A percentile compares a stretch with the other conserved stretches of the same genome.
phyloP scores from a whole-genome alignment of 176 grass and related monocot species.

The Eleusine indica region DNA sequence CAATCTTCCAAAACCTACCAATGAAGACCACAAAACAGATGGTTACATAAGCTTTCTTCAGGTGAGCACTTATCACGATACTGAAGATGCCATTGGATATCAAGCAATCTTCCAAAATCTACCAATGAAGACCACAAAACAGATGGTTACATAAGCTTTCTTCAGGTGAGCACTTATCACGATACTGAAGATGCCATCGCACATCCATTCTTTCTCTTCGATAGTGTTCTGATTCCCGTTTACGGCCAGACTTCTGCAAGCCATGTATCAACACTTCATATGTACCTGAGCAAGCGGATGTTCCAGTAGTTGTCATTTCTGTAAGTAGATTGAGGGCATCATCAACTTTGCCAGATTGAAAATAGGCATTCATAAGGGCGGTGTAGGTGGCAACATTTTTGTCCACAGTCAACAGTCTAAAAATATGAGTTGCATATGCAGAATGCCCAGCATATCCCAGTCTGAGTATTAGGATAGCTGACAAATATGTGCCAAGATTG shows the following conservation, averaged over 20 bases:
- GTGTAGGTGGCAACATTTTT: conserved; percentile 67
- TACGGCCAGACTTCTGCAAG: conserved; percentile 58
- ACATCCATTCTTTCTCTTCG: conserved; percentile 68
- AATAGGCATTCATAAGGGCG: conserved; percentile 66
- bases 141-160: no score
- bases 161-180: not conserved
- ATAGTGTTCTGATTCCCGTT: conserved; percentile 52
- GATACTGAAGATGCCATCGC: conserved; percentile 48
- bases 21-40: no score
- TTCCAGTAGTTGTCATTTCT: conserved; percentile 53
- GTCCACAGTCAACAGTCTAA: conserved; percentile 53
- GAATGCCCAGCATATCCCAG: conserved; percentile 55
- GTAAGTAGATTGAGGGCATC: conserved; percentile 48
- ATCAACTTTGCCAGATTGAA: conserved; percentile 62
- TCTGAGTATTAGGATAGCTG: conserved; percentile 62
- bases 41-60: no score
- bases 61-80: conserved; percentile 16
- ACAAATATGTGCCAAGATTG: conserved; percentile 67
- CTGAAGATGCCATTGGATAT: no score
- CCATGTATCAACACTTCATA: conserved; percentile 69
- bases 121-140: no score
- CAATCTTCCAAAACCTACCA: no score
- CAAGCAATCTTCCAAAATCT: not conserved
- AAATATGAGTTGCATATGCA: conserved; percentile 54
- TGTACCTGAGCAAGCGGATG: conserved; percentile 54